Evolutionary conservation across 306 rosid genomes (phyloP).

Genomic region (Ormosia emarginata): DNA sequence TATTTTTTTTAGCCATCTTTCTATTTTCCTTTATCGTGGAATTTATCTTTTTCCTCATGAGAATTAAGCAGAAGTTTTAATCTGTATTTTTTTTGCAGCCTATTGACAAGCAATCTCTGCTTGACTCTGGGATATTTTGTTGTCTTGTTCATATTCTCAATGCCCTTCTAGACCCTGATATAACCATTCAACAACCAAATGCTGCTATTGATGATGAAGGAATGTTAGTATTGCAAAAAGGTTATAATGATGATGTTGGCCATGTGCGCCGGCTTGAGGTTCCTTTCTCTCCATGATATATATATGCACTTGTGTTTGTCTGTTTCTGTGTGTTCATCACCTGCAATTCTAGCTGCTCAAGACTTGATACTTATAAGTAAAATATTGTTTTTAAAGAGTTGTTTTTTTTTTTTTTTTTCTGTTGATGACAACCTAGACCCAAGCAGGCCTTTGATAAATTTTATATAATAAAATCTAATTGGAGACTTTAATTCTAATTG

Average conservation of each 20-base stretch:
- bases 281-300: slow-evolving; percentile 26
- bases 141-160: slow-evolving; percentile 87
- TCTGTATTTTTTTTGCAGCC: slow-evolving; percentile 60
- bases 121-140: slow-evolving; percentile 97
- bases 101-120: slow-evolving; percentile 94
- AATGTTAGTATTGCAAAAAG: slow-evolving; percentile 30
- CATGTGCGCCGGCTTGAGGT: slow-evolving; percentile 83
- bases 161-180: slow-evolving; percentile 82
- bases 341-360: neutral
- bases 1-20: neutral
- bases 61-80: slow-evolving; percentile 13
- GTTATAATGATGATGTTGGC: slow-evolving; percentile 43
- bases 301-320: neutral
- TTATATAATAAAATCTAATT: neutral
- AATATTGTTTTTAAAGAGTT: neutral
- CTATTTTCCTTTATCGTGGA: neutral
- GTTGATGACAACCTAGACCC: neutral
- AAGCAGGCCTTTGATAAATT: neutral
- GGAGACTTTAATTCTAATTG: neutral
- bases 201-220: slow-evolving; percentile 49
- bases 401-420: neutral
- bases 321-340: neutral
- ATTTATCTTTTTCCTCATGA: neutral
- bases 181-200: slow-evolving; percentile 46
- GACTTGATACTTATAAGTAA: neutral